phyloP scores from a whole-genome alignment of 2,329 filamentous ascomycete species.

The Leptosphaerulina australis region DNA sequence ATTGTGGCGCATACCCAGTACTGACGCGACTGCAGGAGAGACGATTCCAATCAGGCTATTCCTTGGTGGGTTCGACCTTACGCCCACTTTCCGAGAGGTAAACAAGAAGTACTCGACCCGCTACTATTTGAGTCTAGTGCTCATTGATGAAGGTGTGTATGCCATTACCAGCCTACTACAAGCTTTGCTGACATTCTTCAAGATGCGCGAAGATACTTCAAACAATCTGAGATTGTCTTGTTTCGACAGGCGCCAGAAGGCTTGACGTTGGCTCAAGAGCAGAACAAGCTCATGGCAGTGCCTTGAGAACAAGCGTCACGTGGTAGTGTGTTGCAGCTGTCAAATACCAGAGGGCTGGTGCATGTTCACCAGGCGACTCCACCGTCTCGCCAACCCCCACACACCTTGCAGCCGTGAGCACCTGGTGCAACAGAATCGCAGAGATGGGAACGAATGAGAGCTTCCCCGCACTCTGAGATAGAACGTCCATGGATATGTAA shows the following conservation, averaged over 20 bases:
- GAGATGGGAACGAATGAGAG: not conserved
- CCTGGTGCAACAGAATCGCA: not conserved
- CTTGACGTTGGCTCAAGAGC: constrained; percentile 55
- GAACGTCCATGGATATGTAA: constrained; percentile 9
- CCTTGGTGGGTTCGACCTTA: constrained; percentile 95
- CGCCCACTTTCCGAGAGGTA: constrained; percentile 97
- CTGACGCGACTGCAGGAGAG: constrained; percentile 61
- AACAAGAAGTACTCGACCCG: constrained; percentile 99
- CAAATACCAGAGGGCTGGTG: not conserved
- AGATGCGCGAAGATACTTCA: constrained; percentile 98
- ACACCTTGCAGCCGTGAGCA: not conserved
- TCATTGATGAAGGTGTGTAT: constrained; percentile 84
- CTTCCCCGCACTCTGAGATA: constrained; percentile 9
- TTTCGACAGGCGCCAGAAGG: constrained; percentile 74
- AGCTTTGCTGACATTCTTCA: constrained; percentile 22
- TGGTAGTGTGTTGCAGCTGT: not conserved
- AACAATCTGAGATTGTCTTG: constrained; percentile 97
- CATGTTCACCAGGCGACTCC: not conserved
- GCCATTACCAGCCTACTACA: not conserved
- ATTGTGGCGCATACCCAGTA: not conserved
- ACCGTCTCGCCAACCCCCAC: not conserved
- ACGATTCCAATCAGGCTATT: constrained; percentile 97
- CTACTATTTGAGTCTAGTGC: constrained; percentile 94
- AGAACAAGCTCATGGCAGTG: constrained; percentile 52
- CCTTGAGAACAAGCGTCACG: constrained; percentile 30